Conservation (phyloP, 257 asterid genomes). For the Haberlea rhodopensis region DNA sequence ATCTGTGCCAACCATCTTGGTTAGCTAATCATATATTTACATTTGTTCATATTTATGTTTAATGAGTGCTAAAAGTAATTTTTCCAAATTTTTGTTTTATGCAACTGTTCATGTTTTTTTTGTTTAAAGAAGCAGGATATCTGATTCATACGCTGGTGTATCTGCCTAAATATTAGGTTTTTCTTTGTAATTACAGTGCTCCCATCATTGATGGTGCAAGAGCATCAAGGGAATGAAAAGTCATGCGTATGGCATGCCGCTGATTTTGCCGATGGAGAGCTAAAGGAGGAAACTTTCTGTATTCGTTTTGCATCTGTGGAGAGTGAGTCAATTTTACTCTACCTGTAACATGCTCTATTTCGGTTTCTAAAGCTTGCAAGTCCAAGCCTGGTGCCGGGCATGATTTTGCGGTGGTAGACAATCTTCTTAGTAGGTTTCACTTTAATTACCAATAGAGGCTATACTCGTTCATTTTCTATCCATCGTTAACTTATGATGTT, state of each 20-base stretch:
- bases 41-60: neutral
- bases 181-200: constrained; percentile 40
- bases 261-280: constrained; percentile 84
- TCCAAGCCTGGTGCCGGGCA: no score
- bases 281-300: constrained; percentile 74
- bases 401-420: no score
- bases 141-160: neutral
- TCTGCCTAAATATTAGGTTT: constrained; percentile 6
- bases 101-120: neutral
- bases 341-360: neutral
- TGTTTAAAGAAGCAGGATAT: neutral
- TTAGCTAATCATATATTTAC: constrained; percentile 25
- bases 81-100: neutral
- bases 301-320: constrained; percentile 75
- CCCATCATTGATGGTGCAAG: constrained; percentile 64
- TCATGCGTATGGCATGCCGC: constrained; percentile 90
- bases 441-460: no score
- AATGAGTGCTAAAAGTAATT: neutral
- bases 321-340: constrained; percentile 44
- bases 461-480: no score
- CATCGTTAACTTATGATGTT: no score
- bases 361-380: no score
- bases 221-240: constrained; percentile 80
- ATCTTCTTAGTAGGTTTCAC: no score
- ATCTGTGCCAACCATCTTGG: constrained; percentile 92